Percentiles rank a stretch among this genome's conserved stretches.
These are phyloP conservation scores for Cordyceps pruinosa DNA, from an alignment of 2,329 filamentous ascomycete genomes.

Conservation along the genomic window DNA sequence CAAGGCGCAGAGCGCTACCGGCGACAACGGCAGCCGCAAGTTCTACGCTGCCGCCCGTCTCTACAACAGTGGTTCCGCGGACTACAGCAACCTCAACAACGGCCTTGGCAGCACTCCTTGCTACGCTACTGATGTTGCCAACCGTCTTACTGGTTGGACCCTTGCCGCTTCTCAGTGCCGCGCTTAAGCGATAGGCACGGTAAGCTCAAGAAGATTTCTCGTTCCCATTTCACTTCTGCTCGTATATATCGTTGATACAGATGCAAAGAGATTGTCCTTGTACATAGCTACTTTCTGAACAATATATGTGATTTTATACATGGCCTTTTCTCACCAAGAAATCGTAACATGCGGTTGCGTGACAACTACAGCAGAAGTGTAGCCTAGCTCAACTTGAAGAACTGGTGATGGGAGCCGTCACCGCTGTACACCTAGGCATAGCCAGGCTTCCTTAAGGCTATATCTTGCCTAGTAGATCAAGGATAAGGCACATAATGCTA, in stretches of 20 bases:
- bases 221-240: background rate
- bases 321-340: too few species aligned
- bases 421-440: too few species aligned
- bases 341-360: too few species aligned
- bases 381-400: too few species aligned
- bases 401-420: too few species aligned
- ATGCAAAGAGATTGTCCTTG: too few species aligned
- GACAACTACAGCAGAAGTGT: too few species aligned
- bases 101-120: constrained; percentile 5
- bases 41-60: background rate
- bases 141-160: constrained; percentile 9
- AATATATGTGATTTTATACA: background rate
- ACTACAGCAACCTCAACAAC: constrained; percentile 6
- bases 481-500: too few species aligned
- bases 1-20: background rate
- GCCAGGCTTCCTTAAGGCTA: too few species aligned
- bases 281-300: too few species aligned
- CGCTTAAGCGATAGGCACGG: background rate
- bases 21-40: constrained; percentile 2
- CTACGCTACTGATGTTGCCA: constrained; percentile 6
- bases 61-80: constrained; percentile 9
- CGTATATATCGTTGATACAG: background rate
- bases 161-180: constrained; percentile 1
- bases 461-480: too few species aligned
- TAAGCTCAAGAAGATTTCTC: background rate